Evolutionary conservation across 2,329 filamentous ascomycete species (phyloP).

Genomic region (Mycosphaerella sp.): DNA sequence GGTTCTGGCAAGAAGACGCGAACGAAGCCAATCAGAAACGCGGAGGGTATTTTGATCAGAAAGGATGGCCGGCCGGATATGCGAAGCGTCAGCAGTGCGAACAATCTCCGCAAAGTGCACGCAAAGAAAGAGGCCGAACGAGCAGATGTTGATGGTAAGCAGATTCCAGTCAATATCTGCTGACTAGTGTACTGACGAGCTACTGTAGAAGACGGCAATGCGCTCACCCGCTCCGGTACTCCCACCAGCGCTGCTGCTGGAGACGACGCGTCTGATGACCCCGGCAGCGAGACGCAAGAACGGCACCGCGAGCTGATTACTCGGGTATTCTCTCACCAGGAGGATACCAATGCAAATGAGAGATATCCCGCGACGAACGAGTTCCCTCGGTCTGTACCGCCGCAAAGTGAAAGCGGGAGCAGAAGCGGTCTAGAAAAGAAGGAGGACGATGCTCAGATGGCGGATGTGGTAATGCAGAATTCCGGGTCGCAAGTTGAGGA

Average conservation of each 20-base stretch:
- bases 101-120: constrained; percentile 47
- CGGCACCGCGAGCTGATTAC: constrained; percentile 30
- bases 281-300: constrained; percentile 19
- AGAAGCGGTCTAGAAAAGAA: constrained; percentile 6
- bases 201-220: constrained; percentile 17
- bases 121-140: constrained; percentile 42
- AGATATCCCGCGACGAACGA: constrained; percentile 23
- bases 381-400: not conserved
- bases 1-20: constrained; percentile 40
- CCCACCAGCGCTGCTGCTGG: constrained; percentile 16
- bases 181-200: constrained; percentile 3
- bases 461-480: constrained; percentile 19
- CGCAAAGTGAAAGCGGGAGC: constrained; percentile 5
- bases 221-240: constrained; percentile 18
- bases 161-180: not conserved
- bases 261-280: constrained; percentile 20
- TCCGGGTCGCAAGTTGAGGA: constrained; percentile 6
- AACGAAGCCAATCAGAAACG: constrained; percentile 46
- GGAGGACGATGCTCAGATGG: not conserved
- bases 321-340: constrained; percentile 24
- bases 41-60: constrained; percentile 46
- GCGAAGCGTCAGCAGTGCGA: constrained; percentile 47
- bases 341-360: constrained; percentile 15
- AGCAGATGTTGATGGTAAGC: constrained; percentile 20
- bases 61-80: constrained; percentile 48